phyloP scores from a whole-genome alignment of 176 grass and related monocot species.

The Musa troglodytarum region DNA sequence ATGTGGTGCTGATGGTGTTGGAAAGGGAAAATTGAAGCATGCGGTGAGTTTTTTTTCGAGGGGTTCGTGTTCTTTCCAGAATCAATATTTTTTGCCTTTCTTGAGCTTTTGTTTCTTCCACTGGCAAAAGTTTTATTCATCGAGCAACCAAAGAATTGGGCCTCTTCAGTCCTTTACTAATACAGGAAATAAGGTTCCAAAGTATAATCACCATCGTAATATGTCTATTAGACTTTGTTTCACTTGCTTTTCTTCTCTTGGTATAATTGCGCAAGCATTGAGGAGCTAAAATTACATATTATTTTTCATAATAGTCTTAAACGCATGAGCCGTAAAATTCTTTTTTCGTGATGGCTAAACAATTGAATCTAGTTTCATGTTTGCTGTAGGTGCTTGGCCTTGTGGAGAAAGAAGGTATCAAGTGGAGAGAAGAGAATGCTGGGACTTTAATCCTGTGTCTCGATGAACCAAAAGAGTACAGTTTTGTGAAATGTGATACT shows the following conservation, averaged over 20 bases:
- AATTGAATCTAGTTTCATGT: background rate
- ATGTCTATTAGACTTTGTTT: too few relatives aligned
- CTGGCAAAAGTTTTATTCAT: background rate
- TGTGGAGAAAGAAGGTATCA: slow-evolving; percentile 47
- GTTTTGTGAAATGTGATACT: slow-evolving; percentile 42
- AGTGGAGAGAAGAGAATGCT: slow-evolving; percentile 66
- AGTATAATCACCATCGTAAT: too few relatives aligned
- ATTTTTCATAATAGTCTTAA: background rate
- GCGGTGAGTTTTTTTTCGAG: slow-evolving; percentile 35
- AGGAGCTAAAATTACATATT: background rate
- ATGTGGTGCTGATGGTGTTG: slow-evolving; percentile 58
- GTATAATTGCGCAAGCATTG: too few relatives aligned
- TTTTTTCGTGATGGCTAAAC: background rate
- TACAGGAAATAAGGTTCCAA: too few relatives aligned
- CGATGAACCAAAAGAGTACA: slow-evolving; percentile 56
- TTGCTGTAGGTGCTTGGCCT: slow-evolving; percentile 52
- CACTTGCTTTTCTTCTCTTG: too few relatives aligned
- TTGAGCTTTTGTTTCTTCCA: background rate
- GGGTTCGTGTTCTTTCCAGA: background rate
- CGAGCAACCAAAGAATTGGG: background rate
- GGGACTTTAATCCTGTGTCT: slow-evolving; percentile 55
- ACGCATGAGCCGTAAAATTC: background rate
- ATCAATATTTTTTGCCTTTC: background rate
- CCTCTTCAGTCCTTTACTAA: too few relatives aligned
- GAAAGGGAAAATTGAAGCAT: slow-evolving; percentile 79